A percentile compares a stretch with the other conserved stretches of the same genome.
Conservation (phyloP, 2,329 filamentous ascomycete species). For the Neofusicoccum cordaticola region DNA sequence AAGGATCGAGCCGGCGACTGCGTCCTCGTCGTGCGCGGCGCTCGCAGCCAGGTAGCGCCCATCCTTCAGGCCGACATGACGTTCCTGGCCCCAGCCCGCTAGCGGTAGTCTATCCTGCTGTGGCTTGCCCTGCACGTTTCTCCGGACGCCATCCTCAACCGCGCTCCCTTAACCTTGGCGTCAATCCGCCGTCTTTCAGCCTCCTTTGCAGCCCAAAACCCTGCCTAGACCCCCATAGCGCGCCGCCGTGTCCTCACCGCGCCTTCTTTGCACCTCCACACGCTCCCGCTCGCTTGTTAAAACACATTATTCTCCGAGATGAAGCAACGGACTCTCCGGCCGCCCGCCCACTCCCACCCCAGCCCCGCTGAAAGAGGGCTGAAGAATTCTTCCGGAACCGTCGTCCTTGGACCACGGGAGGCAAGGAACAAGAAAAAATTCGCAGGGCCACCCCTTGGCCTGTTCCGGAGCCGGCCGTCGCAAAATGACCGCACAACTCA, state of each 20-base stretch:
- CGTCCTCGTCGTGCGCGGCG: too few species aligned
- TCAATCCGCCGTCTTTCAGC: not conserved
- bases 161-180: not conserved
- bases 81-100: not conserved
- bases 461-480: not conserved
- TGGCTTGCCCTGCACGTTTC: constrained; percentile 5
- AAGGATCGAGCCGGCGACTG: not conserved
- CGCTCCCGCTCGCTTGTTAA: not conserved
- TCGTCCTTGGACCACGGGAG: not conserved
- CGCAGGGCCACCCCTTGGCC: not conserved
- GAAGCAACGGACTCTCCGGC: not conserved
- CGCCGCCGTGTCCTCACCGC: not conserved
- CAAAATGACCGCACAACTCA: not conserved
- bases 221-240: not conserved
- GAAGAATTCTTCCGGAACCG: not conserved
- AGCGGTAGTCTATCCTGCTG: not conserved
- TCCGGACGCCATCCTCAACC: constrained; percentile 10
- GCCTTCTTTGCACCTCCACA: not conserved
- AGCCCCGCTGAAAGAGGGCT: constrained; percentile 14
- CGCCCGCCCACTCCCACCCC: not conserved
- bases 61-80: not conserved
- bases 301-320: constrained; percentile 11
- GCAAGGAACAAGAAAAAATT: not conserved
- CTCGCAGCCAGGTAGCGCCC: not conserved
- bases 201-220: constrained; percentile 3